Evolutionary conservation across 805 yeast species (phyloP).

Genomic region (Citeromyces nyonsensis): DNA sequence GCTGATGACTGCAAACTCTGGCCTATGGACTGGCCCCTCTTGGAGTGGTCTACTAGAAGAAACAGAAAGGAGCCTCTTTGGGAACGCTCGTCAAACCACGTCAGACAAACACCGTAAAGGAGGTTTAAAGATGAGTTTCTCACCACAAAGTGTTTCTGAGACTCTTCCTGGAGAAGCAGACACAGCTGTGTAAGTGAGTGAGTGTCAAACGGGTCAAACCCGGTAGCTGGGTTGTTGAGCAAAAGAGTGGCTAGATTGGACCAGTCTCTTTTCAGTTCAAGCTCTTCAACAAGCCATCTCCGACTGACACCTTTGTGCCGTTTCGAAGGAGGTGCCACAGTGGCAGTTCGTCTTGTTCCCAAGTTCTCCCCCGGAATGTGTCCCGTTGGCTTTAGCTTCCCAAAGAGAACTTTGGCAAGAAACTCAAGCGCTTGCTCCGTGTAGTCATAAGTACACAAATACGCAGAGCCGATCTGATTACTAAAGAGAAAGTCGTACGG

Average conservation of each 20-base stretch:
- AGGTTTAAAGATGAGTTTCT: constrained; percentile 39
- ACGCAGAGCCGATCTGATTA: constrained; percentile 35
- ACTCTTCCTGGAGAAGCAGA: constrained; percentile 9
- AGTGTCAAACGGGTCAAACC: constrained; percentile 1
- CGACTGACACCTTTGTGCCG: constrained; percentile 4
- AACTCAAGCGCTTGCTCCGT: constrained; percentile 33
- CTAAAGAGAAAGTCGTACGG: constrained; percentile 49
- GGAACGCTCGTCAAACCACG: constrained; percentile 27
- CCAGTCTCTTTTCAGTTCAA: constrained; percentile 33
- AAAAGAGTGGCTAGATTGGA: constrained; percentile 26
- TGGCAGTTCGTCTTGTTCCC: too few relatives aligned
- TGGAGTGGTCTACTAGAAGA: constrained; percentile 35
- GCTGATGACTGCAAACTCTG: constrained; percentile 37
- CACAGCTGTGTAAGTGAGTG: constrained; percentile 5
- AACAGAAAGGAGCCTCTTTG: constrained; percentile 26
- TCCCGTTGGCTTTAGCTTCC: constrained; percentile 33
- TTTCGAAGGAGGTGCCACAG: too few relatives aligned
- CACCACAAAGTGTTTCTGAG: constrained; percentile 35
- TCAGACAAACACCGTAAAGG: constrained; percentile 34
- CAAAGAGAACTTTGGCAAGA: constrained; percentile 36
- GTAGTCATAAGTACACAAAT: constrained; percentile 47
- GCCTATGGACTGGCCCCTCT: constrained; percentile 39
- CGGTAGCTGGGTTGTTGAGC: constrained; percentile 17
- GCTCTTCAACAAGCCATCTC: constrained; percentile 44
- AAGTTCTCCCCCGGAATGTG: constrained; percentile 34